Conservation (phyloP, 2,329 filamentous ascomycete species). For the Cyphellophora attinorum region DNA sequence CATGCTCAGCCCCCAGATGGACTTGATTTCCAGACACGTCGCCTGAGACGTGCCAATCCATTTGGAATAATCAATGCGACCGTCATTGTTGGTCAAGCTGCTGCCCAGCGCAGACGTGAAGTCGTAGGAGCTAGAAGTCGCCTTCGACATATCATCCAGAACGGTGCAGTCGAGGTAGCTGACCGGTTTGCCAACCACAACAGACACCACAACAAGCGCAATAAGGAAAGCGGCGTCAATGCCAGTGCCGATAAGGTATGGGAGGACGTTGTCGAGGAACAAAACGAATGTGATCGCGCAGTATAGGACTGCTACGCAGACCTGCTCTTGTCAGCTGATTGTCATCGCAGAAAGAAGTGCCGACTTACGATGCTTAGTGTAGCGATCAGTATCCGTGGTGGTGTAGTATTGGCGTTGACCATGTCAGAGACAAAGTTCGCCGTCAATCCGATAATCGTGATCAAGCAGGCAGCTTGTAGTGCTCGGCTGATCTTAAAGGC, state of each 20-base stretch:
- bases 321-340: conserved; percentile 37
- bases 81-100: conserved; percentile 42
- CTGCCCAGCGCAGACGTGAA: conserved; percentile 44
- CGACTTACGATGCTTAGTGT: conserved; percentile 67
- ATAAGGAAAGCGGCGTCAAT: conserved; percentile 63
- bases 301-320: conserved; percentile 71
- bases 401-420: conserved; percentile 52
- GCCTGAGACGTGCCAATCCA: conserved; percentile 53
- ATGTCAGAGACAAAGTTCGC: conserved; percentile 76
- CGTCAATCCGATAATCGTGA: conserved; percentile 69
- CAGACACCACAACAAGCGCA: conserved; percentile 66
- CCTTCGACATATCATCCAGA: conserved; percentile 37
- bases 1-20: conserved; percentile 78
- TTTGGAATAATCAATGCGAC: conserved; percentile 38
- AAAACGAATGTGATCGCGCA: conserved; percentile 71
- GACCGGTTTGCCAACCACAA: conserved; percentile 69
- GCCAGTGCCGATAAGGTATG: conserved; percentile 58
- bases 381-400: conserved; percentile 65
- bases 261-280: conserved; percentile 66
- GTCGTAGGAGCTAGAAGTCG: conserved; percentile 41
- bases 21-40: conserved; percentile 76
- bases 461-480: conserved; percentile 61
- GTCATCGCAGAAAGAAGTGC: not conserved
- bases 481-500: conserved; percentile 67
- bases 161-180: conserved; percentile 64